These are phyloP conservation scores for Candida ortonii DNA, from an alignment of 805 yeast genomes.

Conservation along the genomic window DNA sequence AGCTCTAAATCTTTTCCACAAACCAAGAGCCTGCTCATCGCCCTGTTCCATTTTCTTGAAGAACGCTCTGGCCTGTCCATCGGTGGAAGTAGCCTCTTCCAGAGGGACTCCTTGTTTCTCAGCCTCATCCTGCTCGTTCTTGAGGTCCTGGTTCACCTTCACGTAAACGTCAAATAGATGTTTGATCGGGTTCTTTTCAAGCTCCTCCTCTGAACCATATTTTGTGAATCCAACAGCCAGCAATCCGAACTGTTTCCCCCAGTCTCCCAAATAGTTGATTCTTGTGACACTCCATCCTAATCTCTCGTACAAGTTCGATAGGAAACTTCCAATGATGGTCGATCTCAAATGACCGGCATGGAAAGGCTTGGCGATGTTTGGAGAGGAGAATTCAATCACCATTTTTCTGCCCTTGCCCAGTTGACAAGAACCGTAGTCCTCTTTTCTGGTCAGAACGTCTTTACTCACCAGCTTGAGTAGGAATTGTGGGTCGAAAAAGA, in stretches of 20 bases:
- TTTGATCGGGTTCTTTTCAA: conserved; percentile 79
- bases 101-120: conserved; percentile 49
- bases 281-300: conserved; percentile 91
- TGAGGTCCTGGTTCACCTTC: conserved; percentile 73
- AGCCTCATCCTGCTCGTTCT: conserved; percentile 54
- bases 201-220: conserved; percentile 76
- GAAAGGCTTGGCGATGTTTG: conserved; percentile 98
- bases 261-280: conserved; percentile 95
- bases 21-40: conserved; percentile 68
- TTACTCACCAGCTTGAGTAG: conserved; percentile 67
- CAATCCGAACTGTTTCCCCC: conserved; percentile 99
- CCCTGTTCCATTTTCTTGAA: conserved; percentile 94
- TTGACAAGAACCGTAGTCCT: conserved; percentile 70
- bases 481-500: conserved; percentile 68
- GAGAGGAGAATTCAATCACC: conserved; percentile 90
- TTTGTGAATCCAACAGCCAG: conserved; percentile 88
- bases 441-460: conserved; percentile 59
- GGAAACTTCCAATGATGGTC: conserved; percentile 95
- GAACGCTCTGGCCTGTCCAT: conserved; percentile 81
- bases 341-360: conserved; percentile 99
- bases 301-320: conserved; percentile 84
- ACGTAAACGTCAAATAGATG: conserved; percentile 96
- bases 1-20: conserved; percentile 91
- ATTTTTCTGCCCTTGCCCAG: conserved; percentile 69
- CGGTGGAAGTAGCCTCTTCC: conserved; percentile 50